Base-by-base conservation (phyloP, 2,329 filamentous ascomycete genomes). In the Ilyonectria sp. region DNA sequence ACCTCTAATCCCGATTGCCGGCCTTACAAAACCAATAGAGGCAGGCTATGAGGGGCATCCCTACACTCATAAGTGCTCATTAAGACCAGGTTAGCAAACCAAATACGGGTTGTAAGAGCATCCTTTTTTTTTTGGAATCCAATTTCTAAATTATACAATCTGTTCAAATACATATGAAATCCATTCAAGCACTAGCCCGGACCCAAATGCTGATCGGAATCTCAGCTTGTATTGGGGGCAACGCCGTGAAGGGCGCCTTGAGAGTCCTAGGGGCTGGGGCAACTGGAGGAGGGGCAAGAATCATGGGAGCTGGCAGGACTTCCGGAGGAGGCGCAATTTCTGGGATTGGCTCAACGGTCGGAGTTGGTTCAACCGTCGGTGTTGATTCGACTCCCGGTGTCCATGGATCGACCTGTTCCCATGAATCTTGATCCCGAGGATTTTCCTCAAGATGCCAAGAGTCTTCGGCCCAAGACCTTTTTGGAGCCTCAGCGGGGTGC, bases 151-250 rank as follows among this genome's bases (percentile, higher is more conserved):
- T 23, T 44, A 33, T 57, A 50, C 60, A 63, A 63, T 63, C 23
- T 63, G 31, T 50, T 50, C 33, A 43, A 33, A 40, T 40, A 62
- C 52, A 52, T 50, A 56, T 31, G 52, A 33, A 63, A 57, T 63
- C 29, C 33, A 26, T 33, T 62, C 21, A 63, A 47, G 52, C 54
- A 54, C 43, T 47, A 46, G 54, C 44, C 52, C 43, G 57, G 11
- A 54, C 44, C 52, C 49, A 35, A 13, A 53, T 54, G 17, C 40
- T 56, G 15, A 21, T 19, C 29, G 60, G 60, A 17, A 40, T 47
- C 43, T 17, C 40, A 9, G 60, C 60, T 56, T 19, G 44, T 13
- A 49, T n/a, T 7, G 60, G 60, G 10, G 60, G 60, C 6, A 33
- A 8, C 3, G n/a, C 40, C 6, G n/a, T 8, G 2, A 43, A 43